These are phyloP conservation scores for Streptanthus diversifolius DNA, from an alignment of 345 rosid species.

Conservation along the genomic window DNA sequence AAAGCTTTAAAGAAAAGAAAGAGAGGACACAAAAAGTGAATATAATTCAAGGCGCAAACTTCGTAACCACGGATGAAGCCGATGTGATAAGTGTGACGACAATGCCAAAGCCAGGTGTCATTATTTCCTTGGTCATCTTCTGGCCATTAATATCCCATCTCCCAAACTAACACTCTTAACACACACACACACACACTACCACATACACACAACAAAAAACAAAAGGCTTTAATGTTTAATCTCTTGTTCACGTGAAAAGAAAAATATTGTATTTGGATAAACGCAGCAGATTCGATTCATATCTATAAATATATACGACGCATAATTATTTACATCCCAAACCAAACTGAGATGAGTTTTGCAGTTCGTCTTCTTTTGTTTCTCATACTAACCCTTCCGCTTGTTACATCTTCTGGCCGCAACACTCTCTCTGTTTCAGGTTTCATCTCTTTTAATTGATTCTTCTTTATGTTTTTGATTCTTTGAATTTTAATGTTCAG, in stretches of 20 bases:
- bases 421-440: constrained; percentile 25
- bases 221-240: constrained; percentile 12
- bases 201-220: neutral
- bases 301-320: constrained; percentile 1
- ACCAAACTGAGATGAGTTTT: constrained; percentile 21
- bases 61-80: neutral
- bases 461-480: neutral
- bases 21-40: too few relatives aligned
- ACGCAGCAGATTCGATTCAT: neutral
- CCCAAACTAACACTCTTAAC: constrained; percentile 29
- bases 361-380: constrained; percentile 19
- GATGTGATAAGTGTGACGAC: neutral
- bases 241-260: constrained; percentile 15
- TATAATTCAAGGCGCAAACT: neutral
- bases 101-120: constrained; percentile 11
- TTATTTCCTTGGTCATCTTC: constrained; percentile 3
- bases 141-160: constrained; percentile 26
- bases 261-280: constrained; percentile 6
- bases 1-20: too few relatives aligned
- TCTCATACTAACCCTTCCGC: constrained; percentile 19
- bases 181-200: neutral
- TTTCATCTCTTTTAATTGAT: neutral
- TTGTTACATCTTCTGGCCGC: constrained; percentile 19
- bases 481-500: neutral
- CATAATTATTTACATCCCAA: neutral